Conservation (phyloP, 2,329 filamentous ascomycete genomes). For the Lachnellula cervina region DNA sequence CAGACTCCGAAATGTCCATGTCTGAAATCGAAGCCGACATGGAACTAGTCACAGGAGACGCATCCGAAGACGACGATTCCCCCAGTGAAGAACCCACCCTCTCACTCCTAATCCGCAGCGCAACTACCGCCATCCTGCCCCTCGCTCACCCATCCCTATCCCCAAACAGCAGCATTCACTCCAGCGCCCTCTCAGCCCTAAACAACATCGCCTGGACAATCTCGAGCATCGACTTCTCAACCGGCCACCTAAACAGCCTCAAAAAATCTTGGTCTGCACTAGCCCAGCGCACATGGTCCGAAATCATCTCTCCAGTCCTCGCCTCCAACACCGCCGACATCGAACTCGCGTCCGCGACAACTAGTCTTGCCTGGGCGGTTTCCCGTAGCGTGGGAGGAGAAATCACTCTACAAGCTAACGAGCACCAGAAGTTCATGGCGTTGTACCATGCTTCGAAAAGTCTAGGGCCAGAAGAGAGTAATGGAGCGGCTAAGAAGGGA, state of each 20-base stretch:
- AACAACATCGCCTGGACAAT: slow-evolving; percentile 66
- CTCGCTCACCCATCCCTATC: slow-evolving; percentile 14
- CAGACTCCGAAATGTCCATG: slow-evolving; percentile 49
- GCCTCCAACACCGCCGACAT: slow-evolving; percentile 57
- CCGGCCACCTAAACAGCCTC: slow-evolving; percentile 46
- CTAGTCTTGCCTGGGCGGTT: slow-evolving; percentile 62
- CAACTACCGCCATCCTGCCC: slow-evolving; percentile 25
- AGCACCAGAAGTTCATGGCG: slow-evolving; percentile 60
- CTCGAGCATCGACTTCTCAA: slow-evolving; percentile 54
- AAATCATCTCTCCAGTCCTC: slow-evolving; percentile 52
- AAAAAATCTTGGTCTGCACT: slow-evolving; percentile 49
- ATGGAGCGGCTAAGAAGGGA: slow-evolving; percentile 10
- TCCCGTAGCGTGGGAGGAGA: slow-evolving; percentile 49
- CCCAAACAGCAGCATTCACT: slow-evolving; percentile 40
- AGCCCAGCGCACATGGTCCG: slow-evolving; percentile 53
- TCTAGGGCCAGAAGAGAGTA: slow-evolving; percentile 25
- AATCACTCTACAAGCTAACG: slow-evolving; percentile 45
- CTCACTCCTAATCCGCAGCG: slow-evolving; percentile 27
- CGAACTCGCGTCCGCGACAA: slow-evolving; percentile 56
- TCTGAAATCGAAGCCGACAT: slow-evolving; percentile 60
- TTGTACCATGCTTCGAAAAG: slow-evolving; percentile 56
- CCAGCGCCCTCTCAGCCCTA: slow-evolving; percentile 53
- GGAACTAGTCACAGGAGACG: slow-evolving; percentile 54
- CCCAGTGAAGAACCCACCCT: slow-evolving; percentile 24
- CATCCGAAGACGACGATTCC: slow-evolving; percentile 36